These are phyloP conservation scores for Mortierella sp. DNA, from an alignment of 371 early-diverging fungal genomes.

Conservation along the genomic window DNA sequence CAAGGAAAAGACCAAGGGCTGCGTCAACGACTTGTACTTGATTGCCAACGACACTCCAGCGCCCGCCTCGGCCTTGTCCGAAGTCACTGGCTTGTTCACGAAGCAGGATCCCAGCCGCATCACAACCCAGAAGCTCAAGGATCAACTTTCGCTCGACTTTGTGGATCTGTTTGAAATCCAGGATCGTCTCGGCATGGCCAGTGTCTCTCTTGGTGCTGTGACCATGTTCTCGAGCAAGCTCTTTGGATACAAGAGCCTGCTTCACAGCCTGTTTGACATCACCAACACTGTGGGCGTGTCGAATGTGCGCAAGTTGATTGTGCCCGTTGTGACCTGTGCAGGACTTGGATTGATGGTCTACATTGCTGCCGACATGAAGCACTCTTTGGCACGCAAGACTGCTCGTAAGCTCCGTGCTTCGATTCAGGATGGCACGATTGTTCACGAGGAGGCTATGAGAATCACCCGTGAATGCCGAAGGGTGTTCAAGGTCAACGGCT, in stretches of 20 bases:
- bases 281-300: conserved; percentile 39
- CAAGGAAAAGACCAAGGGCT: conserved; percentile 66
- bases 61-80: conserved; percentile 56
- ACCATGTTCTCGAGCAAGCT: conserved; percentile 48
- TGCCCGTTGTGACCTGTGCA: conserved; percentile 50
- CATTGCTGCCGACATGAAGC: conserved; percentile 85
- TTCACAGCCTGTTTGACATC: conserved; percentile 39
- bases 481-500: conserved; percentile 81
- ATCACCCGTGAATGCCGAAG: conserved; percentile 80
- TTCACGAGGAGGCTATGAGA: conserved; percentile 75
- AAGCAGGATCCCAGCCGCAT: conserved; percentile 57
- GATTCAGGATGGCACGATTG: conserved; percentile 71
- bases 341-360: conserved; percentile 82
- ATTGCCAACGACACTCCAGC: conserved; percentile 63
- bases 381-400: conserved; percentile 84
- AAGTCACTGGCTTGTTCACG: conserved; percentile 60
- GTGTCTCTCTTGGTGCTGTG: conserved; percentile 43
- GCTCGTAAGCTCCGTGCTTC: conserved; percentile 78
- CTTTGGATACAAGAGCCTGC: conserved; percentile 40
- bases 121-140: conserved; percentile 68
- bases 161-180: conserved; percentile 77
- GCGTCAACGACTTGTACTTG: conserved; percentile 69
- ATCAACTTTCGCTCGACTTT: conserved; percentile 46
- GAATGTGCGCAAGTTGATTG: conserved; percentile 50
- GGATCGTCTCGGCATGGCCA: conserved; percentile 62